Percentiles rank a stretch among this genome's conserved stretches.
Conservation (phyloP, 371 early-diverging fungal genomes). For the Conidiobolus incongruus region DNA sequence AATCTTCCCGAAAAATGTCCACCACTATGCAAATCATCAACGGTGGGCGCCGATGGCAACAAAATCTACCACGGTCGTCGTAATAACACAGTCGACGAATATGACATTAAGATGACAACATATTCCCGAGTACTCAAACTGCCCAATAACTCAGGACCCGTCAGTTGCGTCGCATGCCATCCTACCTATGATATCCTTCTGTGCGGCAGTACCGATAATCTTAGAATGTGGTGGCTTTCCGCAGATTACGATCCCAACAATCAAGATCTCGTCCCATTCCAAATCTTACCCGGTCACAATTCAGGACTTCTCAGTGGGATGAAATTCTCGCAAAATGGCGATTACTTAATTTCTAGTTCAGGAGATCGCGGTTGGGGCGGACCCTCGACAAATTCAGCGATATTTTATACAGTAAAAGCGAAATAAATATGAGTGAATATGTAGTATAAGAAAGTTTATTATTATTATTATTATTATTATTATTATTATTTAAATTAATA, state of each 20-base stretch:
- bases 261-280: conserved; percentile 51
- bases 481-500: background rate
- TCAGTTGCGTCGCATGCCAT: conserved; percentile 36
- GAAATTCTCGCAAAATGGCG: conserved; percentile 19
- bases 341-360: conserved; percentile 72
- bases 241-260: conserved; percentile 11
- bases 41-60: conserved; percentile 65
- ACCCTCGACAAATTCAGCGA: conserved; percentile 44
- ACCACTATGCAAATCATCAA: conserved; percentile 75
- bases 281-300: conserved; percentile 75
- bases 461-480: background rate
- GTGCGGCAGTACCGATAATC: conserved; percentile 73
- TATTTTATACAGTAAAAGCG: conserved; percentile 38
- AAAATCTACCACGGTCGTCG: conserved; percentile 53
- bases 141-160: conserved; percentile 80
- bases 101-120: conserved; percentile 42
- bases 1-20: conserved; percentile 41
- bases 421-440: background rate
- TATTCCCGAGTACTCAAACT: conserved; percentile 45
- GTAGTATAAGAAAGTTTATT: background rate
- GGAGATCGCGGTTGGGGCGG: conserved; percentile 92
- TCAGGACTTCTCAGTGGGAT: conserved; percentile 68
- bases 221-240: conserved; percentile 65
- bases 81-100: conserved; percentile 77
- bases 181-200: conserved; percentile 1